phyloP scores from a whole-genome alignment of 441 rosid species.

The Caryocar brasiliense region DNA sequence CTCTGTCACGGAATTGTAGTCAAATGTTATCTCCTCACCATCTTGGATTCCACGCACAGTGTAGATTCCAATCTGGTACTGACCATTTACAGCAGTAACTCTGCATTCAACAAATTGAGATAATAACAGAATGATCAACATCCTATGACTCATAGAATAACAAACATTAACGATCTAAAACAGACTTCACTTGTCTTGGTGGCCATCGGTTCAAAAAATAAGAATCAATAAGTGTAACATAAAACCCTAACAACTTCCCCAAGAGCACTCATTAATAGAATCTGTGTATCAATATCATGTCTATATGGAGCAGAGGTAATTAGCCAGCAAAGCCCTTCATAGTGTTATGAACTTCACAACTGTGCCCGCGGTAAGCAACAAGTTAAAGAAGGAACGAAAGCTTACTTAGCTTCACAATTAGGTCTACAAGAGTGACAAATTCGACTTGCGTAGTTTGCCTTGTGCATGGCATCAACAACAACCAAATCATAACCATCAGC shows the following conservation, averaged over 20 bases:
- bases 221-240: too few species aligned
- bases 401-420: slow-evolving; percentile 98
- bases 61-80: slow-evolving; percentile 96
- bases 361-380: not conserved
- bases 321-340: not conserved
- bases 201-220: too few species aligned
- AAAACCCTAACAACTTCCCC: too few species aligned
- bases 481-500: slow-evolving; percentile 98
- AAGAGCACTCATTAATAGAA: too few species aligned
- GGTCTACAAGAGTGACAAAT: slow-evolving; percentile 99
- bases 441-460: slow-evolving; percentile 97
- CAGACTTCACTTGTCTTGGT: too few species aligned
- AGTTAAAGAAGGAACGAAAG: slow-evolving; percentile 5
- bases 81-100: slow-evolving; percentile 98
- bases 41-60: slow-evolving; percentile 64
- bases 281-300: too few species aligned
- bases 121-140: slow-evolving; percentile 1
- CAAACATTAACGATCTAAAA: too few species aligned
- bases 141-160: too few species aligned
- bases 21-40: slow-evolving; percentile 98
- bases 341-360: not conserved
- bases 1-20: slow-evolving; percentile 98
- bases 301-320: too few species aligned
- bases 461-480: slow-evolving; percentile 99
- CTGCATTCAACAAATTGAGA: slow-evolving; percentile 35